These are phyloP conservation scores for Fusarium proliferatum DNA, from an alignment of 2,329 filamentous ascomycete species.

Conservation along the genomic window DNA sequence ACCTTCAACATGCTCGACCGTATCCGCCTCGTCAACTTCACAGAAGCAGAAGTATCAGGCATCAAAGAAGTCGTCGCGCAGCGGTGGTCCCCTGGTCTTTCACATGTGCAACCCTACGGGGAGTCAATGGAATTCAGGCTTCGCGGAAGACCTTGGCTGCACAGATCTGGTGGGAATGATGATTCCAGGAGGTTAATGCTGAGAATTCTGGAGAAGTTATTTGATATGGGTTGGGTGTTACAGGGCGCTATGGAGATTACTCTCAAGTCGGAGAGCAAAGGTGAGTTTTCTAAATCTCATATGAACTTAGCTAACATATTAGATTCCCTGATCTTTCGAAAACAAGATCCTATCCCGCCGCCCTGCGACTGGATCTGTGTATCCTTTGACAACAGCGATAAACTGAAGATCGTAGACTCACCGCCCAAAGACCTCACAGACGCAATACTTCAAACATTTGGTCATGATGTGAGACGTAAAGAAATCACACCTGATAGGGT, in stretches of 20 bases:
- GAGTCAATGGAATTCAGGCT: conserved; percentile 15
- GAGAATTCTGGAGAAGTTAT: conserved; percentile 15
- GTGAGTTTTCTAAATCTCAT: not conserved
- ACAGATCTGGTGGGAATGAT: conserved; percentile 6
- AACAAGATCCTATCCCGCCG: conserved; percentile 13
- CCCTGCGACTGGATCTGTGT: conserved; percentile 26
- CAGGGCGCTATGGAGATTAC: conserved; percentile 18
- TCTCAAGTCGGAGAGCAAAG: conserved; percentile 14
- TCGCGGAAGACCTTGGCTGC: conserved; percentile 4
- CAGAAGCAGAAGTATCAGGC: not conserved
- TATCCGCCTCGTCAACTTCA: conserved; percentile 23
- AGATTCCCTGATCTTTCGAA: conserved; percentile 27
- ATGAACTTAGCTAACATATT: not conserved
- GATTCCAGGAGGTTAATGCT: conserved; percentile 16
- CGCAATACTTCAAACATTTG: not conserved
- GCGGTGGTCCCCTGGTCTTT: not conserved
- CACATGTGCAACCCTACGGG: not conserved
- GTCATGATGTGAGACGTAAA: not conserved
- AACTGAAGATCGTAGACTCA: conserved; percentile 20
- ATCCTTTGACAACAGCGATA: conserved; percentile 23
- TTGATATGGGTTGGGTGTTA: conserved; percentile 26
- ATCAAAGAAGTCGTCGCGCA: conserved; percentile 1
- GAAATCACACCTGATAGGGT: not conserved
- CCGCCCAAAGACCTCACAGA: conserved; percentile 16
- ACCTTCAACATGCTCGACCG: conserved; percentile 7